phyloP scores from a whole-genome alignment of 331 rosid genomes.

The Pyrus hybrid region DNA sequence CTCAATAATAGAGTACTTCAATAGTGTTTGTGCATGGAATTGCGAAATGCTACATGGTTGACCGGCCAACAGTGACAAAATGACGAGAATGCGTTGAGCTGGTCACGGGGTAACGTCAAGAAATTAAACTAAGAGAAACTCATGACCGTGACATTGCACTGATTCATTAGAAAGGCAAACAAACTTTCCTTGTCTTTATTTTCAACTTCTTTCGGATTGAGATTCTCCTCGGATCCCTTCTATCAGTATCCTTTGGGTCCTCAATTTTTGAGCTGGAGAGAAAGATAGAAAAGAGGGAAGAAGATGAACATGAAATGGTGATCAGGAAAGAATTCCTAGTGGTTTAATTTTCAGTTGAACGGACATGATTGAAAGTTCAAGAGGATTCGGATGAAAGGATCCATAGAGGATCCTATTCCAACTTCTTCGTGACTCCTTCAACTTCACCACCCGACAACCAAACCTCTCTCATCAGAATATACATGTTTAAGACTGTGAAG shows the following conservation, averaged over 20 bases:
- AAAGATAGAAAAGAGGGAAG: too few relatives aligned
- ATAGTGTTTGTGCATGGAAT: neutral
- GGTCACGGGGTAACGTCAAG: conserved; percentile 15
- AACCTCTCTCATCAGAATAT: neutral
- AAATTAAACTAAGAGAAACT: neutral
- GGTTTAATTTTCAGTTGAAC: too few relatives aligned
- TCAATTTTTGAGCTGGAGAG: too few relatives aligned
- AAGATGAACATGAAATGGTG: too few relatives aligned
- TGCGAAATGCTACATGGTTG: neutral
- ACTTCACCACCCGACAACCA: conserved; percentile 28
- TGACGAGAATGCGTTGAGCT: neutral
- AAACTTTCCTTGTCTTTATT: neutral
- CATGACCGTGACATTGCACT: conserved; percentile 13
- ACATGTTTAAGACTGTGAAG: neutral
- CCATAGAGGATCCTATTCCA: too few relatives aligned
- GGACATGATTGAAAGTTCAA: too few relatives aligned
- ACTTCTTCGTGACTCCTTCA: neutral
- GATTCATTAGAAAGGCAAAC: neutral
- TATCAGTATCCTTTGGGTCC: too few relatives aligned
- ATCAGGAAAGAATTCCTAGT: too few relatives aligned
- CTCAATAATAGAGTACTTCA: too few relatives aligned
- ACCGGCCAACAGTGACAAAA: neutral
- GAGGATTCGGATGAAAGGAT: too few relatives aligned
- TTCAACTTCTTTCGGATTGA: neutral
- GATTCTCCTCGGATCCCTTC: too few relatives aligned